These are phyloP conservation scores for Hirschfeldia incana DNA, from an alignment of 345 rosid genomes.

Conservation along the genomic window DNA sequence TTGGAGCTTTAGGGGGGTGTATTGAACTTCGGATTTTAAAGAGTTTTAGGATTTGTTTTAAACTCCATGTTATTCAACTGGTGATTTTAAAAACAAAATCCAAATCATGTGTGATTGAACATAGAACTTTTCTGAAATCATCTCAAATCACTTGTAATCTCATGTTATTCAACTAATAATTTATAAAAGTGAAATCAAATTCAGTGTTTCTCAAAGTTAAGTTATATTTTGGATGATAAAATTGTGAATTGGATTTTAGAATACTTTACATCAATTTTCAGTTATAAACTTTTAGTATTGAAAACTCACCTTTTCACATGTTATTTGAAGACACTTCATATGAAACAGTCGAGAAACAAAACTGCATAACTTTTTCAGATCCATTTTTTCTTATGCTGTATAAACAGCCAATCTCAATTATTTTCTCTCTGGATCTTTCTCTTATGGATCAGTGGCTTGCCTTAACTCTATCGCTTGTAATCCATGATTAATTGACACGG, in stretches of 20 bases:
- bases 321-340: not conserved
- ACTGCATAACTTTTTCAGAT: not conserved
- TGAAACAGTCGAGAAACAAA: not conserved
- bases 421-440: too few relatives aligned
- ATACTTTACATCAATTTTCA: not conserved
- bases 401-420: not conserved
- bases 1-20: not conserved
- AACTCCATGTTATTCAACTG: not conserved
- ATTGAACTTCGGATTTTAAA: too few relatives aligned
- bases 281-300: not conserved
- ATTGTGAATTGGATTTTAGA: too few relatives aligned
- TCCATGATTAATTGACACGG: not conserved
- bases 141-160: not conserved
- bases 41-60: too few relatives aligned
- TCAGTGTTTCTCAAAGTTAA: not conserved
- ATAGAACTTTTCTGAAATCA: not conserved
- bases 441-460: not conserved
- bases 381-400: not conserved
- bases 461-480: not conserved
- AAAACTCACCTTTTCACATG: not conserved
- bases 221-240: too few relatives aligned
- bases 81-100: not conserved
- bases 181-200: too few relatives aligned
- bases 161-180: not conserved
- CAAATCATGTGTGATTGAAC: not conserved